Percentiles rank a stretch among this genome's conserved stretches.
These are phyloP conservation scores for Phytophthora sp. DNA, from an alignment of 352 stramenopile genomes.

Conservation along the genomic window DNA sequence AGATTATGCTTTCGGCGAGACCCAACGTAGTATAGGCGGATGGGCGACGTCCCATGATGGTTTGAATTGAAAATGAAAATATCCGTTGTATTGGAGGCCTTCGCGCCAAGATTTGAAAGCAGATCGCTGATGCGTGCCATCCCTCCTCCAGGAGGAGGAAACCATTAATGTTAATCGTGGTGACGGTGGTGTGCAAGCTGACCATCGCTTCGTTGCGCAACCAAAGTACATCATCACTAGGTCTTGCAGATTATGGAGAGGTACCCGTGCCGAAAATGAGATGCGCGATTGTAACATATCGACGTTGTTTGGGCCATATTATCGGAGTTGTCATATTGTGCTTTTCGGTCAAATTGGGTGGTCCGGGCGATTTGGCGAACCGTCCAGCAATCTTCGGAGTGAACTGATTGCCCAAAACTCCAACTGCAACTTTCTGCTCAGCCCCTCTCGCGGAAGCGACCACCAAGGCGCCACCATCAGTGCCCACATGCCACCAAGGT, in stretches of 20 bases:
- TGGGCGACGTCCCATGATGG: neutral
- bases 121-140: neutral
- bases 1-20: neutral
- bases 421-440: no score
- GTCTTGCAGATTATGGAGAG: neutral
- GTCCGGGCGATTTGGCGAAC: no score
- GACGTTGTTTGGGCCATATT: no score
- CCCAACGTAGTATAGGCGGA: neutral
- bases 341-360: no score
- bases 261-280: neutral
- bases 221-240: neutral
- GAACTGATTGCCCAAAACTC: no score
- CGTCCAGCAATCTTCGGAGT: no score
- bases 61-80: neutral
- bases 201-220: neutral
- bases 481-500: no score
- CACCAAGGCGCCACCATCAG: no score
- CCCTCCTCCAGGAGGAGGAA: neutral
- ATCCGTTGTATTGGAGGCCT: neutral
- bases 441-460: no score
- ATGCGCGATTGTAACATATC: neutral
- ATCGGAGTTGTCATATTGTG: no score
- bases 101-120: neutral
- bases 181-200: neutral
- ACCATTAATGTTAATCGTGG: neutral